Conservation (phyloP, 495 filamentous ascomycete species). For the Aspergillus nanangensis region DNA sequence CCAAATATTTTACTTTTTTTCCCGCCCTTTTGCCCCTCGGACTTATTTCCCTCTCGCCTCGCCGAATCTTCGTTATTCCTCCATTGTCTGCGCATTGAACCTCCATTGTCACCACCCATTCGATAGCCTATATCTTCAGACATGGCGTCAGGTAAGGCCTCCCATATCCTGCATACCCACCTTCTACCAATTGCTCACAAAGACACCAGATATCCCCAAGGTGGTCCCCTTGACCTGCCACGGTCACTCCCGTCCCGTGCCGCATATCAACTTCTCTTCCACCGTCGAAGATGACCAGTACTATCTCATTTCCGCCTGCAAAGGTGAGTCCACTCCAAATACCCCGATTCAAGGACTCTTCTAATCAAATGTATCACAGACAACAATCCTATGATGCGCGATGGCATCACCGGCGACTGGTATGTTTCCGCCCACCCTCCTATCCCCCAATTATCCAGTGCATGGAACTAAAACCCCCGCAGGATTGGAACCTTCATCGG, state of each 20-base stretch:
- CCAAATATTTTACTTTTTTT: constrained; percentile 2
- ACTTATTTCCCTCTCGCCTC: neutral
- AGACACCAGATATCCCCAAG: constrained; percentile 62
- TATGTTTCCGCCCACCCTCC: constrained; percentile 28
- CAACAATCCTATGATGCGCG: constrained; percentile 96
- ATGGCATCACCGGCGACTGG: constrained; percentile 96
- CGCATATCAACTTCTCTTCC: constrained; percentile 89
- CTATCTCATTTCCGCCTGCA: constrained; percentile 96
- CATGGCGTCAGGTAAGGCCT: constrained; percentile 27
- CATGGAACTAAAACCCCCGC: constrained; percentile 3
- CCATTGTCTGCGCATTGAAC: constrained; percentile 5
- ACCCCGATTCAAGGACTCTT: neutral
- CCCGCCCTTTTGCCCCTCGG: constrained; percentile 7
- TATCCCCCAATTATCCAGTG: neutral
- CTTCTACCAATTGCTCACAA: no score
- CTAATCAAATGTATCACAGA: constrained; percentile 45
- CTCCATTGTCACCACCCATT: no score
- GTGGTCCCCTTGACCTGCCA: constrained; percentile 93
- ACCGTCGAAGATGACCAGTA: constrained; percentile 83
- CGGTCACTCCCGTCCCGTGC: constrained; percentile 92
- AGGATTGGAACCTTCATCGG: constrained; percentile 98
- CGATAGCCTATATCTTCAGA: no score
- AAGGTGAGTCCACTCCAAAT: constrained; percentile 53
- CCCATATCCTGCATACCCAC: no score
- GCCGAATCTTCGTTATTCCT: constrained; percentile 1